Conservation (phyloP, 129 eudicot genomes). For the Chrysanthemum seticuspe region DNA sequence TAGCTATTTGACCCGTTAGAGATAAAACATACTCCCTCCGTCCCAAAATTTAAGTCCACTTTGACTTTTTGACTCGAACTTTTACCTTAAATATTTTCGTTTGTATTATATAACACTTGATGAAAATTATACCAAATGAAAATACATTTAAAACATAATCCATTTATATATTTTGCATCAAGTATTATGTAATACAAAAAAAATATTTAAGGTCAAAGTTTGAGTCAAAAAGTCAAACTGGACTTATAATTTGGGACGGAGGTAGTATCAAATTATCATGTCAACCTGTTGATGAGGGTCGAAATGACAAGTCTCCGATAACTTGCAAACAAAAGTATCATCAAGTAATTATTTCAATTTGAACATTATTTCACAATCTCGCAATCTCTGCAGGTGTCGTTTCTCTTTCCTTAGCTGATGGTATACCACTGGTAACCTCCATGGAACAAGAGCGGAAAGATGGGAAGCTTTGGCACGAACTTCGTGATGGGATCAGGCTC, state of each 20-base stretch:
- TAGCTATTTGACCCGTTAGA: background rate
- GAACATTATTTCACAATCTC: background rate
- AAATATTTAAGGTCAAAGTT: too few species aligned
- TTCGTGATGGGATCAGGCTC: slow-evolving; percentile 60
- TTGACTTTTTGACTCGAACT: too few species aligned
- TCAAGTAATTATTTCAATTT: background rate
- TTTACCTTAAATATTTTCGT: too few species aligned
- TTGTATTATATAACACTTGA: too few species aligned
- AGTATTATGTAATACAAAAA: too few species aligned
- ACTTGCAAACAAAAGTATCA: background rate
- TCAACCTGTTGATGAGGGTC: background rate
- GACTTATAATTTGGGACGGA: too few species aligned
- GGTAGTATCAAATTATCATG: background rate
- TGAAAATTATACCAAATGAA: too few species aligned
- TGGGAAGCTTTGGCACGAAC: slow-evolving; percentile 88
- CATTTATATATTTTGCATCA: too few species aligned
- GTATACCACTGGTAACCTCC: slow-evolving; percentile 63
- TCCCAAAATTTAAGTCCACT: too few species aligned
- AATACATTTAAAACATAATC: too few species aligned
- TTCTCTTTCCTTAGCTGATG: slow-evolving; percentile 55
- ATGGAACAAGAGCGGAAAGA: slow-evolving; percentile 84
- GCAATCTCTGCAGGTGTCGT: slow-evolving; percentile 31
- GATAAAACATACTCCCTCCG: too few species aligned
- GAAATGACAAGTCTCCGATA: background rate
- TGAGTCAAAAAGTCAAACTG: too few species aligned